Conservation (phyloP, 805 yeast species). For the Monosporozyma yasuniensis region DNA sequence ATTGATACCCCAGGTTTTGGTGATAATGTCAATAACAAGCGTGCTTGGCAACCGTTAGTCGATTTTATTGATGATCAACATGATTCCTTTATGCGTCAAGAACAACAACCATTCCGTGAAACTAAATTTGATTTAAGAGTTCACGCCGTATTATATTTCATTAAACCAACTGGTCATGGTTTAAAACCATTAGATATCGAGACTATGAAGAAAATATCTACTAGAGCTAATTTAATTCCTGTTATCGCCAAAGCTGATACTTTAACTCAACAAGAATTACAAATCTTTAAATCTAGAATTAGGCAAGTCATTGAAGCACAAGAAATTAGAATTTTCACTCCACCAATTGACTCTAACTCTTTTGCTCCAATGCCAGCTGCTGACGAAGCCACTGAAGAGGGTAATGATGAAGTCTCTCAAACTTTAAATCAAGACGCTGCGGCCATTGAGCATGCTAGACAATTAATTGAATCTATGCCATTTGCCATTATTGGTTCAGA, state of each 20-base stretch:
- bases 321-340: constrained; percentile 74
- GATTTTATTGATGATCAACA: constrained; percentile 91
- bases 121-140: constrained; percentile 73
- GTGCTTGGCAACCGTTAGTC: constrained; percentile 78
- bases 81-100: constrained; percentile 80
- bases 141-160: constrained; percentile 82
- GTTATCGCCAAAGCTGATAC: constrained; percentile 87
- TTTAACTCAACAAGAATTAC: constrained; percentile 60
- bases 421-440: constrained; percentile 43
- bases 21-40: constrained; percentile 75
- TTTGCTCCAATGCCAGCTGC: constrained; percentile 8
- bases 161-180: constrained; percentile 85
- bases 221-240: constrained; percentile 81
- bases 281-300: constrained; percentile 61
- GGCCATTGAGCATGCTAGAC: constrained; percentile 71
- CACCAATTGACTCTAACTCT: constrained; percentile 50
- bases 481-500: constrained; percentile 77
- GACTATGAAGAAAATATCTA: constrained; percentile 73
- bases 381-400: constrained; percentile 2
- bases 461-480: constrained; percentile 76
- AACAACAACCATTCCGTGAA: constrained; percentile 75
- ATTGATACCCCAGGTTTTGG: constrained; percentile 95
- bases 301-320: constrained; percentile 78
- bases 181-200: constrained; percentile 81
- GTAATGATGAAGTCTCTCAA: not conserved